Evolutionary conservation across 805 yeast genomes (phyloP), one percentile per base, ranked within the genome.

Genomic region (Wickerhamiella siamensis): DNA sequence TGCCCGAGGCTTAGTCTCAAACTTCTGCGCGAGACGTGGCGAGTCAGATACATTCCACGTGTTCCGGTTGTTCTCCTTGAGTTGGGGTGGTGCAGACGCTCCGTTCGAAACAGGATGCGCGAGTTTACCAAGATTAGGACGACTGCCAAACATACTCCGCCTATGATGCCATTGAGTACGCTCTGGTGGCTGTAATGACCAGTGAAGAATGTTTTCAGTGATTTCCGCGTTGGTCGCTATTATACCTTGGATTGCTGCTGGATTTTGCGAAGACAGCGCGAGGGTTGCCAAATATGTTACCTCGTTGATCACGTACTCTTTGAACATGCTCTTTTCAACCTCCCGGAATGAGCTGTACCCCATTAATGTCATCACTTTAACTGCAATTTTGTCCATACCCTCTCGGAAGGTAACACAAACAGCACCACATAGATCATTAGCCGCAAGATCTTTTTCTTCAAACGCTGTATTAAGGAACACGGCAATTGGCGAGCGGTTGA

Each of bases 401-500:
- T 59, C 46, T 14, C 24, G 14, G 35, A 69, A 64, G 26, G 61
- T 60, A 0, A 74, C 71, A 33, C 69, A 65, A n/a, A 77, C 52
- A 0, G 74, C 74, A 3, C 71, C 64, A 43, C 62, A 65, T 16
- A 76, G 55, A 14, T 61, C 54, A 32, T 66, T 51, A 15, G 57
- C 50, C 4, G 55, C 52, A 41, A 79, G 50, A 31, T 65, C 34
- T 2, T 58, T 42, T 32, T 52, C 29, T 47, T 67, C 63, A 5
- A 71, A 63, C 3, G 67, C 57, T 48, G 70, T 64, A 53, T 83
- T 86, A 47, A 87, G 64, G 46, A 81, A 74, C 15, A 87, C 55
- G 0, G 77, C 74, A 46, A 82, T 66, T 2, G 77, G 77, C 0
- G 88, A 74, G 49, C 74, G 58, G 21, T 58, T 57, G 9, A 43